Evolutionary conservation across 2,329 filamentous ascomycete species (phyloP).

Genomic region (Alternaria longipes): DNA sequence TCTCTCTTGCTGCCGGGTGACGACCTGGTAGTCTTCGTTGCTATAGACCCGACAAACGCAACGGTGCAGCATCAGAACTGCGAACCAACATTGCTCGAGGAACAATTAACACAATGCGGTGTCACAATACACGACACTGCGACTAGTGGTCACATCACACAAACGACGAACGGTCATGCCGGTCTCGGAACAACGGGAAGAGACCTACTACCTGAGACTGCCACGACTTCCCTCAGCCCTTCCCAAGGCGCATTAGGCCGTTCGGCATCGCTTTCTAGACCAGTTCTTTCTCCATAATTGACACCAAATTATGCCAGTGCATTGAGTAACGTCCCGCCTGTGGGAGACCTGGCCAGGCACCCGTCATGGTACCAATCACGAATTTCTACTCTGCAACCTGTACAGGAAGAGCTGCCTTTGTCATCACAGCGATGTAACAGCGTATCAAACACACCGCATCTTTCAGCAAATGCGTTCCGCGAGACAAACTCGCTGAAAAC

Average conservation of each 20-base stretch:
- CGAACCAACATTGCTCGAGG: not conserved
- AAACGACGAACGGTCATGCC: not conserved
- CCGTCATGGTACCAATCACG: not conserved
- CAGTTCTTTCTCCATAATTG: not conserved
- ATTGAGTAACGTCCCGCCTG: slow-evolving; percentile 1
- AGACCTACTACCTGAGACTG: not conserved
- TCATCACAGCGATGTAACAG: not conserved
- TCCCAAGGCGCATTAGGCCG: not conserved
- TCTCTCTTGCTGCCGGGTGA: slow-evolving; percentile 11
- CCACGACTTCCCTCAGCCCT: not conserved
- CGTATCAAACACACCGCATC: not conserved
- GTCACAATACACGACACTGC: not conserved
- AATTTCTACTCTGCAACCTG: not conserved
- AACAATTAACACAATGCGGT: not conserved
- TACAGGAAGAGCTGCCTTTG: not conserved
- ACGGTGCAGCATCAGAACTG: not conserved
- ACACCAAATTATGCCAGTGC: not conserved
- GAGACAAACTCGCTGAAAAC: not conserved
- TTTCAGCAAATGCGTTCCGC: not conserved
- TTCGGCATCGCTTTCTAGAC: not conserved
- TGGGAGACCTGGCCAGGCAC: not conserved
- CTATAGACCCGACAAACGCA: not conserved
- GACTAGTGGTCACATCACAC: not conserved
- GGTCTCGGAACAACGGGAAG: not conserved
- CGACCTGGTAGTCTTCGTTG: slow-evolving; percentile 16